Evolutionary conservation across 768 basidiomycete species (phyloP), one percentile per base, ranked within the genome.

Genomic region (Tylopilus sp.): DNA sequence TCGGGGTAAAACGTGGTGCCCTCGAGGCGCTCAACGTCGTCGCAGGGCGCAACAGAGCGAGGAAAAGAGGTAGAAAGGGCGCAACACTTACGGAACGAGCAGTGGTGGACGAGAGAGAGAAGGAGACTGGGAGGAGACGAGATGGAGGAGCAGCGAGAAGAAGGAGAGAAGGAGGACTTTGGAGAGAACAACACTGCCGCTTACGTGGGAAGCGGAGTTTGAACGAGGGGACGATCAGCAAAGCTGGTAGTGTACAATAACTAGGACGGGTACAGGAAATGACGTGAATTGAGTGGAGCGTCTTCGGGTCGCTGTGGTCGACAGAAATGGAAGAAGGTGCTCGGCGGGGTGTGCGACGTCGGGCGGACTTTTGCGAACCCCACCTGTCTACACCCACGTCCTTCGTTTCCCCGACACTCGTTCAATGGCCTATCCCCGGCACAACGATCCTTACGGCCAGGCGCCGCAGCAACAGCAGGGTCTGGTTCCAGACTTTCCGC

Each of bases 381-480:
- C 11, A n/a, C n/a, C n/a, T n/a, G n/a, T n/a, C 25, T 10, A n/a
- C 28, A 13, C 43, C 43, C 6, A 31, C 44, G 30, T 31, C 42
- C 26, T 13, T 30, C 43, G 12, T 45, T 45, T 14, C 19, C 42
- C n/a, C 28, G n/a, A 19, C 42, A 11, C 11, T 44, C 42, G 4
- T 29, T 44, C 11, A 56, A 85, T 85, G 84, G 78, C 83, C 49
- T 79, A 85, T 57, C 74, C 70, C 47, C 58, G 76, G 46, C 78
- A 80, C 63, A 63, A 74, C 76, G 77, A 79, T 75, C 78, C 77
- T 70, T 82, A 56, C 22, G 57, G 56, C 50, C 66, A 71, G 51
- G 57, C 56, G 49, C 65, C 56, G 53, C 70, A 66, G 57, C 65
- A 71, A 52, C 70, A 66, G 57, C 65, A 71, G 42, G 70, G 62